These are phyloP conservation scores for Samsoniella hepiali DNA, from an alignment of 2,329 filamentous ascomycete species.

Conservation along the genomic window DNA sequence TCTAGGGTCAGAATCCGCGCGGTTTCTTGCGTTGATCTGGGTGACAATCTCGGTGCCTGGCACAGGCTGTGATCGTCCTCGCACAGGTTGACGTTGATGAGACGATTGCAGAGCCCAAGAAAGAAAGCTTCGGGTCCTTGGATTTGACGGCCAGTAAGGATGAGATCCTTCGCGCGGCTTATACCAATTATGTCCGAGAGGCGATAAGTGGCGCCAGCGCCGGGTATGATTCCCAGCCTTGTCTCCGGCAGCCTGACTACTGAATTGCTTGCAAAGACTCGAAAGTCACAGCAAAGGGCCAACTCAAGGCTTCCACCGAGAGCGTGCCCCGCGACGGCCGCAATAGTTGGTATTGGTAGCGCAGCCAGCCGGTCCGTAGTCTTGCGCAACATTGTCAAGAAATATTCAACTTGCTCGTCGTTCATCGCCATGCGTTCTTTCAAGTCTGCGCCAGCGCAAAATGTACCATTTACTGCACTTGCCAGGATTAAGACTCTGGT, in stretches of 20 bases:
- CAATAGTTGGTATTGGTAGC: constrained; percentile 86
- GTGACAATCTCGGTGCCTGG: constrained; percentile 39
- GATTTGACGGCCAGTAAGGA: constrained; percentile 83
- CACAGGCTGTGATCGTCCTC: too few species aligned
- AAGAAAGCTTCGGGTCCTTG: constrained; percentile 83
- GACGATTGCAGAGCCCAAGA: constrained; percentile 81
- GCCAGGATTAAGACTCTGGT: constrained; percentile 81
- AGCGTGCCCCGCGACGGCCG: constrained; percentile 78
- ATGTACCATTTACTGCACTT: constrained; percentile 79
- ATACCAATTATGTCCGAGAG: constrained; percentile 81
- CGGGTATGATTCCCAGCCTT: constrained; percentile 86
- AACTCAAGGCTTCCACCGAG: constrained; percentile 93
- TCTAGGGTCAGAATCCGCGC: too few species aligned
- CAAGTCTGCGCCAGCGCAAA: constrained; percentile 92
- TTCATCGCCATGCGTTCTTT: constrained; percentile 80
- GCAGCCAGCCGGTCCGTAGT: constrained; percentile 70
- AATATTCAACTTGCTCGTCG: constrained; percentile 70
- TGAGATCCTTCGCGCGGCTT: constrained; percentile 76
- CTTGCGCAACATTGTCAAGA: constrained; percentile 70
- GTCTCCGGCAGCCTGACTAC: constrained; percentile 85
- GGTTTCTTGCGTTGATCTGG: constrained; percentile 59
- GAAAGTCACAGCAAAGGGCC: constrained; percentile 82
- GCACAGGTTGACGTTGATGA: too few species aligned
- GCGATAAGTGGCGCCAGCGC: constrained; percentile 87
- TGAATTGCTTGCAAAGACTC: constrained; percentile 77